These are phyloP conservation scores for Tylopilus sp. DNA, from an alignment of 768 basidiomycete species.

Conservation along the genomic window DNA sequence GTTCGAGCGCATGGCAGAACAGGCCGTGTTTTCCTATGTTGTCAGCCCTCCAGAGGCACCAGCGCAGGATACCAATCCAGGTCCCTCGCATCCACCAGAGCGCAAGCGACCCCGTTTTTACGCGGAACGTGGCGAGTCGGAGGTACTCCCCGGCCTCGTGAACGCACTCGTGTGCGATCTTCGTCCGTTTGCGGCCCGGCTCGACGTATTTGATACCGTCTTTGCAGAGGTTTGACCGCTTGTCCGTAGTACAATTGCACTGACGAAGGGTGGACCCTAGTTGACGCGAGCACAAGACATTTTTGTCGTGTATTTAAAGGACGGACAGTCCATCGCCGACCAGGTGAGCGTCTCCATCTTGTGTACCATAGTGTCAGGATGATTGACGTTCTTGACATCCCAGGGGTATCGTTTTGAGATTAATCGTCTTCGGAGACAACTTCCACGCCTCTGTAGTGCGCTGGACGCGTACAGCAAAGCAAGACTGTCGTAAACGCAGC, in stretches of 20 bases:
- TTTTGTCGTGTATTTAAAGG: conserved; percentile 18
- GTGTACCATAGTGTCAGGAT: background rate
- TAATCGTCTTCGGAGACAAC: conserved; percentile 13
- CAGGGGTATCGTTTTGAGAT: conserved; percentile 19
- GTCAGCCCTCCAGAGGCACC: background rate
- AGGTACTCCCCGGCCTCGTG: background rate
- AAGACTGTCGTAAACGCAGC: no score
- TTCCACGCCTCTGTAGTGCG: conserved; percentile 12
- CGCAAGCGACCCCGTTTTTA: background rate
- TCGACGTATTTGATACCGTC: conserved; percentile 9
- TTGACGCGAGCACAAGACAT: conserved; percentile 17
- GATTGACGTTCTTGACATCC: background rate
- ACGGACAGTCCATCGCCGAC: conserved; percentile 13
- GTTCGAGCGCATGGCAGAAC: conserved; percentile 5
- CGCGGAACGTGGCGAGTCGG: background rate
- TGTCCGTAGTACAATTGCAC: no score
- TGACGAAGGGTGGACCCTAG: background rate
- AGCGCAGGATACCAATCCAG: background rate
- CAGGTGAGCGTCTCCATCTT: background rate
- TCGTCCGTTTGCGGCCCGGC: conserved; percentile 2
- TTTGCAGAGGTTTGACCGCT: conserved; percentile 12
- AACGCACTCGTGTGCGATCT: conserved; percentile 8
- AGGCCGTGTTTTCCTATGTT: background rate
- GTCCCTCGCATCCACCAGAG: background rate
- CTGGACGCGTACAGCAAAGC: conserved; percentile 20